Evolutionary conservation across 75 land plant genomes (phyloP).

Genomic region (Larix kaempferi): DNA sequence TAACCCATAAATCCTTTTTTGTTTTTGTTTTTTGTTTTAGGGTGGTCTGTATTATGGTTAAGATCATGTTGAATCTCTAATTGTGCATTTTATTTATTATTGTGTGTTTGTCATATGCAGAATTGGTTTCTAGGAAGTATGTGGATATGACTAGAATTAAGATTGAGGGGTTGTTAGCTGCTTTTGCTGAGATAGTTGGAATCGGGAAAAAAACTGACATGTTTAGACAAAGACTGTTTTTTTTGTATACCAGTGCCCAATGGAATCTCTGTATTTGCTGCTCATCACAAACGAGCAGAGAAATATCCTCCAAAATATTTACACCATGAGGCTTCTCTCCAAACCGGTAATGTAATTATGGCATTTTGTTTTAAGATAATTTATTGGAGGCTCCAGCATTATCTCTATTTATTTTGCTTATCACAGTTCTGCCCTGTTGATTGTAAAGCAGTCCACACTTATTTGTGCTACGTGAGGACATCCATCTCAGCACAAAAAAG

Average conservation of each 20-base stretch:
- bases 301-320: slow-evolving; percentile 37
- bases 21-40: too few species aligned
- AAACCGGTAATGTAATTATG: slow-evolving; percentile 19
- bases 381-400: background rate
- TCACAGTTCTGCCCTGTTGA: too few species aligned
- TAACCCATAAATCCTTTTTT: too few species aligned
- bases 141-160: slow-evolving; percentile 39
- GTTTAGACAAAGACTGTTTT: slow-evolving; percentile 39
- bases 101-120: too few species aligned
- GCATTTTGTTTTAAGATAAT: background rate
- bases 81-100: too few species aligned
- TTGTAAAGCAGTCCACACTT: too few species aligned
- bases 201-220: slow-evolving; percentile 40
- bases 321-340: slow-evolving; percentile 28
- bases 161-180: slow-evolving; percentile 38
- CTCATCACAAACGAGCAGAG: slow-evolving; percentile 41
- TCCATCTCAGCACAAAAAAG: too few species aligned
- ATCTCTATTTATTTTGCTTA: too few species aligned
- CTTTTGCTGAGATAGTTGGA: slow-evolving; percentile 36
- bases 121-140: too few species aligned
- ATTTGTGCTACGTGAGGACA: too few species aligned
- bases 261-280: slow-evolving; percentile 29
- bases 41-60: too few species aligned
- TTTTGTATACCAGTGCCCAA: slow-evolving; percentile 40
- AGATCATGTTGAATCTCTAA: too few species aligned